Base-by-base conservation (phyloP, 1,284 basidiomycete species). In the Boletus holoroseus region DNA sequence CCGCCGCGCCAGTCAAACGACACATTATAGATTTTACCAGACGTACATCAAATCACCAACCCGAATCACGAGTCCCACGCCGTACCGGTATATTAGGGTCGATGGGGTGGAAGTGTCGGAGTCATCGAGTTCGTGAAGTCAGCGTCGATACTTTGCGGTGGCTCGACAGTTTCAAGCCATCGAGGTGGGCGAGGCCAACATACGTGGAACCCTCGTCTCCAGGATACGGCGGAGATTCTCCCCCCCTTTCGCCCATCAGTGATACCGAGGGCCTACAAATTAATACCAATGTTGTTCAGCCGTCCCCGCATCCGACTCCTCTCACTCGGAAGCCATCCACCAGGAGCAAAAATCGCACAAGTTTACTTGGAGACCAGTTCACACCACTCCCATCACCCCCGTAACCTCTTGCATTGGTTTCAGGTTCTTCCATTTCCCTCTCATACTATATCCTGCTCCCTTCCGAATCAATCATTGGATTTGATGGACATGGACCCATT, bases 261-360 rank as follows among this genome's bases (percentile, higher is more conserved):
- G 64, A 71, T 36, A 53, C 51, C 13, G 55, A 67, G 32, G 57
- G 61, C 40, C 51, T 50, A 32, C 60, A 42, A 39, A 71, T 59
- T 46, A 58, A 69, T 44, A 62, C 59, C 31, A 58, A 70, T 38
- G 67, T 71, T 49, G 70, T 71, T 30, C 76, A 75, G 37, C 62
- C 74, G 35, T 76, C 72, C 51, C 71, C 72, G 13, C 75, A 76
- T 47, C 62, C 75, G 26, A 81, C 82, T 9, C 81, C 80, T 11
- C 71, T 88, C 39, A 87, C 85, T n/a, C 73, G 79, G 50, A 82
- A 79, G 57, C 80, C 80, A 20, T 85, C 83, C 40, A 69, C 69
- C 32, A 74, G 81, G 55, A 75, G 71, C 54, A 82, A 79, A 66
- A 76, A 76, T 35, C 72, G 79, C 58, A 68, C 70, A 50, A 83